Evolutionary conservation across 2,329 filamentous ascomycete genomes (phyloP).

Genomic region (Fusarium oligoseptatum): DNA sequence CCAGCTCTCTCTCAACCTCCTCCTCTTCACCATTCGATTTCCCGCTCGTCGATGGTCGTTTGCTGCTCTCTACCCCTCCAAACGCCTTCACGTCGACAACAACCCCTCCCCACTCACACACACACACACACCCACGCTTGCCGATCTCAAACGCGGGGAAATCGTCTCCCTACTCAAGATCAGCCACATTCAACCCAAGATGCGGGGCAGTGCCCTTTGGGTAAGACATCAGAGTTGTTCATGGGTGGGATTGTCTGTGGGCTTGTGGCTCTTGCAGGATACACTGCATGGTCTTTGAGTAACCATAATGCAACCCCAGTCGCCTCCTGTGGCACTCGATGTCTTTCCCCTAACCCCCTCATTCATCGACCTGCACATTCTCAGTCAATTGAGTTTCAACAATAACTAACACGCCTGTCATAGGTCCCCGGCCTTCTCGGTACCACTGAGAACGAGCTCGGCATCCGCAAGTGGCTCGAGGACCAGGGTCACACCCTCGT

Average conservation of each 20-base stretch:
- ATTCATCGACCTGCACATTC: background rate
- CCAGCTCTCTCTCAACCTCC: background rate
- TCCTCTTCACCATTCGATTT: constrained; percentile 11
- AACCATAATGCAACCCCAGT: constrained; percentile 33
- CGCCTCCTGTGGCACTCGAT: constrained; percentile 9
- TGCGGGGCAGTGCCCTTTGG: constrained; percentile 39
- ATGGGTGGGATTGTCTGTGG: constrained; percentile 19
- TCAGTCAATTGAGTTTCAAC: constrained; percentile 27
- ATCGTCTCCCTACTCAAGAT: constrained; percentile 35
- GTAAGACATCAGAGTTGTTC: constrained; percentile 15
- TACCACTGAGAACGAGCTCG: constrained; percentile 98
- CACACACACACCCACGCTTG: constrained; percentile 26
- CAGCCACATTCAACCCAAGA: constrained; percentile 39
- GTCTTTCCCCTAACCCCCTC: constrained; percentile 19
- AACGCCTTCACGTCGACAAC: constrained; percentile 17
- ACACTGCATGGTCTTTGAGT: constrained; percentile 23
- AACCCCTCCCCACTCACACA: constrained; percentile 30
- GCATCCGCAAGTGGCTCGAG: constrained; percentile 97
- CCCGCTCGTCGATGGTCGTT: constrained; percentile 21
- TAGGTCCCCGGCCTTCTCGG: constrained; percentile 86
- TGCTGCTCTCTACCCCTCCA: constrained; percentile 17
- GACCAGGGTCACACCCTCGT: constrained; percentile 95
- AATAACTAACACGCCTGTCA: constrained; percentile 32
- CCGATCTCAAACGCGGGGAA: constrained; percentile 50
- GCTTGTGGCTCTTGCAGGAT: constrained; percentile 26